Evolutionary conservation across 441 rosid genomes (phyloP).

Genomic region (Populus tomentosa): DNA sequence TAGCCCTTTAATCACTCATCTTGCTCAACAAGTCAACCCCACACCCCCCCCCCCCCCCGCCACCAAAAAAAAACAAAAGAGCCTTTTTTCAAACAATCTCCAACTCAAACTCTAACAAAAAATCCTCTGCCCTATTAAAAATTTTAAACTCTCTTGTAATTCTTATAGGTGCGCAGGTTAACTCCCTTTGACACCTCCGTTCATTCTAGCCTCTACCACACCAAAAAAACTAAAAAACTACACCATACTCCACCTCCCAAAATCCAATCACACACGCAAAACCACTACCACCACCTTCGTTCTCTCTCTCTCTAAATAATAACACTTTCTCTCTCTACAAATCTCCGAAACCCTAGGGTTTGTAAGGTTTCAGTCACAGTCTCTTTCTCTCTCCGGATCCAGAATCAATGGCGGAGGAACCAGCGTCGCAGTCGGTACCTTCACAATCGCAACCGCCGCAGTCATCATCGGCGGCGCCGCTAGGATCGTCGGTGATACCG

Average conservation of each 20-base stretch:
- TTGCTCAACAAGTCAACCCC: neutral
- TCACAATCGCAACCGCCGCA: conserved; percentile 10
- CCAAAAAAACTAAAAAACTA: neutral
- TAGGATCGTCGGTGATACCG: conserved; percentile 44
- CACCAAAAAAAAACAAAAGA: no score
- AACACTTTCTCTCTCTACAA: neutral
- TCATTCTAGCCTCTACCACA: conserved; percentile 8
- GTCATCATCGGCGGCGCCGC: neutral
- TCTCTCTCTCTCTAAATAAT: neutral
- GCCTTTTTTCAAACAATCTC: no score
- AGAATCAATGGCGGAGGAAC: conserved; percentile 44
- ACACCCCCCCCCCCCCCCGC: no score
- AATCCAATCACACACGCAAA: neutral
- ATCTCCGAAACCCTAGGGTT: conserved; percentile 27
- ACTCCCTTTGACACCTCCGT: neutral
- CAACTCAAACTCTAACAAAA: no score
- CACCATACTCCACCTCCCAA: neutral
- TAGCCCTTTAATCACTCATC: neutral
- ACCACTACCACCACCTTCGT: neutral
- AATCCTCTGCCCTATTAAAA: no score
- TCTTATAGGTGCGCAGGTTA: neutral
- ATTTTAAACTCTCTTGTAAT: neutral
- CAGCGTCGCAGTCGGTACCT: conserved; percentile 24
- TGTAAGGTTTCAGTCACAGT: neutral
- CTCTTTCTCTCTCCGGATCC: conserved; percentile 9